Evolutionary conservation across 1,284 basidiomycete species (phyloP), one percentile per base, ranked within the genome.

Genomic region (Tilletia horrida): DNA sequence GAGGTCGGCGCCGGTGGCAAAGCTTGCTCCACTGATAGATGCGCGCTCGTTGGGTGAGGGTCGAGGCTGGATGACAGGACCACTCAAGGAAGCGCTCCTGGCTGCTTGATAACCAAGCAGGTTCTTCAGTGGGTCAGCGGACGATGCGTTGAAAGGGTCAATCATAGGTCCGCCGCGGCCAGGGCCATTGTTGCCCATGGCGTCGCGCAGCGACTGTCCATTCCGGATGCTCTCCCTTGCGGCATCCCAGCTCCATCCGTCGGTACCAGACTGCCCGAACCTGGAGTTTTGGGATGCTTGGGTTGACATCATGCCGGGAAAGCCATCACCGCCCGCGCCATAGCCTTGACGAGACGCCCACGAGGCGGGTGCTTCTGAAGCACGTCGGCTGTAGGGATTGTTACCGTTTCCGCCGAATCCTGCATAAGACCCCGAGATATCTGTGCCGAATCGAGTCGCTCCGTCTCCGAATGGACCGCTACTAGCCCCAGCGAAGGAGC

Each of bases 321-420:
- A 16, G 8, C 23, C 23, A 6, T n/a, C 52, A 57, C 52, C 45
- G 8, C n/a, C n/a, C 27, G n/a, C 52, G 27, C n/a, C 21, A 27
- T 25, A 31, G 27, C 29, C 13, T 21, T 59, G 55, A 1, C 55
- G 55, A 16, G 55, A 31, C 3, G 29, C 31, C 55, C 55, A 59
- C 9, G 55, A 59, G 27, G 35, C 27, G n/a, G 23, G 55, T 9
- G 55, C 55, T 29, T 59, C 55, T 3, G 55, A 59, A 35, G 55
- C 55, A 29, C 55, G 55, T 18, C 55, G 27, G 31, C 31, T 59
- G 55, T 31, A 59, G 16, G 35, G 31, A 55, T 27, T 27, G 50
- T 6, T 27, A 14, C n/a, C 50, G 50, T 55, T 55, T 18, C 21
- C 21, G 45, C 45, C 45, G 18, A 48, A 27, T 18, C 16, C 18